These are phyloP conservation scores for Taphrina sp. DNA, from an alignment of 1,139 yeast genomes.

Conservation along the genomic window DNA sequence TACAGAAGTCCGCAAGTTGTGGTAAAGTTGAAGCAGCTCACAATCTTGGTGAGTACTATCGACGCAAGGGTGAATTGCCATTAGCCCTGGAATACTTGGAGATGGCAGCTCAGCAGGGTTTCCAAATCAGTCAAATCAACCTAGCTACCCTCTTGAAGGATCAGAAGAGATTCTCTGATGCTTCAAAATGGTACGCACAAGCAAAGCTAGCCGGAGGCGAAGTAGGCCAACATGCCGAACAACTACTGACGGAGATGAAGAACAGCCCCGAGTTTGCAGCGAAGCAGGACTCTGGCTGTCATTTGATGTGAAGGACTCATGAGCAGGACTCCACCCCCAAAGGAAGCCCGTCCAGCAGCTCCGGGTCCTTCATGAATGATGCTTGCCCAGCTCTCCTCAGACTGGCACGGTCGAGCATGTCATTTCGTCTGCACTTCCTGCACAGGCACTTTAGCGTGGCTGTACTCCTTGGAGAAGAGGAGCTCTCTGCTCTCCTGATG, in stretches of 20 bases:
- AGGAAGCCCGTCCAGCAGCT: no score
- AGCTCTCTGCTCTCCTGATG: no score
- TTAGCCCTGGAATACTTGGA: conserved; percentile 29
- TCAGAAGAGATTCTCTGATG: conserved; percentile 12
- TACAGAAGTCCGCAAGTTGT: conserved; percentile 20
- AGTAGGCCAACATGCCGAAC: conserved; percentile 23
- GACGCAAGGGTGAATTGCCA: conserved; percentile 11
- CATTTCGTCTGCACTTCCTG: no score
- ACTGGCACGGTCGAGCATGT: no score
- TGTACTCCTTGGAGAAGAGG: no score
- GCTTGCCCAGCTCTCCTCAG: no score
- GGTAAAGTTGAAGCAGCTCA: conserved; percentile 31
- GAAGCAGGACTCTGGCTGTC: no score
- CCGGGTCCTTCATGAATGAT: no score
- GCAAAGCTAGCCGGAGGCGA: conserved; percentile 26
- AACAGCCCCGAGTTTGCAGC: neutral
- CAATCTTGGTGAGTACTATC: conserved; percentile 27
- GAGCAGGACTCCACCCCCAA: no score
- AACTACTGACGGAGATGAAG: conserved; percentile 10
- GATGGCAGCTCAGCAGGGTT: conserved; percentile 26
- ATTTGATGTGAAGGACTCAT: no score
- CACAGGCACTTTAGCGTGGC: no score
- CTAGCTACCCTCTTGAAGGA: conserved; percentile 24
- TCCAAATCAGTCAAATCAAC: conserved; percentile 25
- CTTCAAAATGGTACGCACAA: conserved; percentile 24